Conservation (phyloP, 2,329 filamentous ascomycete genomes). For the Fusarium sp. region DNA sequence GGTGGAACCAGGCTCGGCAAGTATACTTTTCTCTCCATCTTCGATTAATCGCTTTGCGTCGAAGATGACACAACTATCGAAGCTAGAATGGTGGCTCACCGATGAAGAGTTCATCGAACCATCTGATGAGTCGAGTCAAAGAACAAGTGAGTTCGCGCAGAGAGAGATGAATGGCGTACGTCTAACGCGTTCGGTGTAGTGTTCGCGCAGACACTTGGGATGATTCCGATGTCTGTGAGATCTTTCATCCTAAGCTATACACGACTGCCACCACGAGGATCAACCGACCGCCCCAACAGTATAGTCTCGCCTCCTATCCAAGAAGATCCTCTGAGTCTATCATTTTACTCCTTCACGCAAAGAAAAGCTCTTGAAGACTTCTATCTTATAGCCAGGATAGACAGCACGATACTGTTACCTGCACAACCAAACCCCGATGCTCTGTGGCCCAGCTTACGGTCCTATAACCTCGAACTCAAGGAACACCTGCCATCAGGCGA, state of each 20-base stretch:
- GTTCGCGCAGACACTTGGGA: constrained; percentile 7
- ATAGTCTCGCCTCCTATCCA: neutral
- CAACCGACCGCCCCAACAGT: neutral
- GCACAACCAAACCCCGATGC: neutral
- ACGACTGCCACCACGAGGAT: neutral
- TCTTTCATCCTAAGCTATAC: constrained; percentile 5
- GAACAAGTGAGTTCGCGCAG: constrained; percentile 1
- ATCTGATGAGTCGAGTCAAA: neutral
- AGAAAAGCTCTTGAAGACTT: constrained; percentile 5
- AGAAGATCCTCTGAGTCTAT: constrained; percentile 4
- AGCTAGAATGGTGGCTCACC: constrained; percentile 7
- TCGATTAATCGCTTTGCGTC: constrained; percentile 4
- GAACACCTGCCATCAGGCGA: constrained; percentile 7
- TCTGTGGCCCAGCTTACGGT: neutral
- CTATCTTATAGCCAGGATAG: constrained; percentile 10
- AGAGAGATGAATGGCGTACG: neutral
- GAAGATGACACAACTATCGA: constrained; percentile 6
- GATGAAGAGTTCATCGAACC: constrained; percentile 8
- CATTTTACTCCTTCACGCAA: neutral
- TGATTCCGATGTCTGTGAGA: constrained; percentile 3
- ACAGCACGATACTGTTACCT: constrained; percentile 17
- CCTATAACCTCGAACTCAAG: constrained; percentile 2
- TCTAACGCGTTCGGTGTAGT: neutral
- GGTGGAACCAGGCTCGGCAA: constrained; percentile 4
- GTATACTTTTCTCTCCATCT: constrained; percentile 13